Evolutionary conservation across 1,139 yeast species (phyloP).

Genomic region (Yamadazyma conglobata): DNA sequence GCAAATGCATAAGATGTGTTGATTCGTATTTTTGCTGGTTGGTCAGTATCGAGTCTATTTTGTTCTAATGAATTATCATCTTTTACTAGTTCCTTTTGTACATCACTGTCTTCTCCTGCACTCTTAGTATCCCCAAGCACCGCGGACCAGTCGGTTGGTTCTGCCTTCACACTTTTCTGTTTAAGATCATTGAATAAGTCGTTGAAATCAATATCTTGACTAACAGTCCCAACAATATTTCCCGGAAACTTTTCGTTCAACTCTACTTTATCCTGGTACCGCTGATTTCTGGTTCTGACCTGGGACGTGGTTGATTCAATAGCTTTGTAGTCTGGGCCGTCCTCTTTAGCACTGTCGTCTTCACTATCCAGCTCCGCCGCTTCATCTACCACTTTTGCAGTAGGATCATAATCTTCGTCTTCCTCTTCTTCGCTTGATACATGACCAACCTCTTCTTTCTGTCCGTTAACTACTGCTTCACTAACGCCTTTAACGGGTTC

Average conservation of each 20-base stretch:
- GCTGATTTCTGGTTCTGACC: constrained; percentile 39
- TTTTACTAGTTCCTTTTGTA: constrained; percentile 17
- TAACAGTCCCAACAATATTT: constrained; percentile 28
- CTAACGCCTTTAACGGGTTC: too few relatives aligned
- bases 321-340: constrained; percentile 34
- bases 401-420: constrained; percentile 63
- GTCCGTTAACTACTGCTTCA: not conserved
- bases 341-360: constrained; percentile 22
- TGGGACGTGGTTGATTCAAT: constrained; percentile 32
- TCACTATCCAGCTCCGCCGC: constrained; percentile 23
- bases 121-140: constrained; percentile 5
- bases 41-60: constrained; percentile 1
- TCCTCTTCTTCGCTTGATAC: constrained; percentile 50
- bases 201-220: constrained; percentile 31
- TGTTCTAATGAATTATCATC: constrained; percentile 7
- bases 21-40: constrained; percentile 54
- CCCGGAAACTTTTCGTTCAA: constrained; percentile 14
- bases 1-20: constrained; percentile 84
- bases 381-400: constrained; percentile 22
- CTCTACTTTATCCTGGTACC: constrained; percentile 17
- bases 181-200: constrained; percentile 31
- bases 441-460: not conserved
- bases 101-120: constrained; percentile 33
- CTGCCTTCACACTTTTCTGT: constrained; percentile 35
- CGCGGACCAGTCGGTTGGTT: constrained; percentile 14